Evolutionary conservation across 768 basidiomycete genomes (phyloP), one percentile per base, ranked within the genome.

Genomic region (Daedaleopsis sinensis): DNA sequence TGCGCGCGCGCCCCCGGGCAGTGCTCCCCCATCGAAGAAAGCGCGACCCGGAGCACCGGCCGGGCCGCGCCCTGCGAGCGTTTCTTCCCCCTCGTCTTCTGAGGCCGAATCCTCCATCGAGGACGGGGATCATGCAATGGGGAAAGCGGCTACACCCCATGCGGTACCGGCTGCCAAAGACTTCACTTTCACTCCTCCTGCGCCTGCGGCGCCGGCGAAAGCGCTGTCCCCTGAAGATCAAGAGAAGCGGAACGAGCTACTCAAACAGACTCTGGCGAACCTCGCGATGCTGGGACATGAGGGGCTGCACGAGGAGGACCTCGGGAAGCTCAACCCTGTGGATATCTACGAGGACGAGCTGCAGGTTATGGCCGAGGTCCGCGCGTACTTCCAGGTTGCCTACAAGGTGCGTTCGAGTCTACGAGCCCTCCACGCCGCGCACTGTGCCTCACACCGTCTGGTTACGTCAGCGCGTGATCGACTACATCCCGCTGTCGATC

Each of bases 361-460:
- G 5, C 64, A 70, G 7, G 86, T 91, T 59, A 90, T 91, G 88
- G 86, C 87, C 0, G 82, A 87, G 58, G 86, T 89, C 4, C 76
- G 86, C 8, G 88, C 85, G 0, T 90, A 91, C 65, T 91, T 90
- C 72, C 86, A 90, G 78, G 89, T 90, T 84, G 68, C 42, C 61
- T 27, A 64, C 50, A 62, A 57, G 48, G 63, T 69, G 21, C 39
- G 42, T 62, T n/a, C n/a, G n/a, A n/a, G n/a, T n/a, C n/a, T n/a
- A n/a, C n/a, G n/a, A n/a, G n/a, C n/a, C n/a, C n/a, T n/a, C n/a
- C n/a, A n/a, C n/a, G n/a, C n/a, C n/a, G n/a, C n/a, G n/a, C n/a
- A n/a, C n/a, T n/a, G n/a, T n/a, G 58, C 75, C 23, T 8, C 21
- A 32, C 9, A 52, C 23, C n/a, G 11, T 37, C 51, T 27, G 23